A percentile compares a stretch with the other conserved stretches of the same genome.
Evolutionary conservation across 2,329 filamentous ascomycete genomes (phyloP).

Genomic region (Ambrosiella cleistominuta): DNA sequence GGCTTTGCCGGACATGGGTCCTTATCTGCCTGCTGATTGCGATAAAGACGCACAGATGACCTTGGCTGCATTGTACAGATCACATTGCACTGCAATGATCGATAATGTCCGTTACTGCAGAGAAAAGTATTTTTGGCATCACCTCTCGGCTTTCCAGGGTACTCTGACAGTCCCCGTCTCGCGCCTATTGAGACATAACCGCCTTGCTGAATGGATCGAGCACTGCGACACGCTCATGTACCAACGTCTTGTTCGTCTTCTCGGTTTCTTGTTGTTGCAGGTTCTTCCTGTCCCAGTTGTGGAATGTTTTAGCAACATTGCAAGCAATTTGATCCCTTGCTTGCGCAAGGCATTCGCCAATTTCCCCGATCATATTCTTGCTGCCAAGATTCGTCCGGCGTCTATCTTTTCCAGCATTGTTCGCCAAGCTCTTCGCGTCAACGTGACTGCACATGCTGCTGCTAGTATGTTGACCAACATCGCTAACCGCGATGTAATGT

Average conservation of each 20-base stretch:
- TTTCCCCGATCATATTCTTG: slow-evolving; percentile 68
- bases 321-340: slow-evolving; percentile 60
- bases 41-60: slow-evolving; percentile 77
- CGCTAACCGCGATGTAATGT: slow-evolving; percentile 88
- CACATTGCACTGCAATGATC: slow-evolving; percentile 86
- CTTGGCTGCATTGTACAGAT: slow-evolving; percentile 72
- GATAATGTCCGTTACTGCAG: slow-evolving; percentile 94
- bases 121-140: slow-evolving; percentile 88
- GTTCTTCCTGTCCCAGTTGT: slow-evolving; percentile 78
- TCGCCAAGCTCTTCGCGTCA: slow-evolving; percentile 76
- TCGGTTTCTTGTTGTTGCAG: slow-evolving; percentile 75
- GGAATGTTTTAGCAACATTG: slow-evolving; percentile 74
- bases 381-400: slow-evolving; percentile 76
- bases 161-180: slow-evolving; percentile 94
- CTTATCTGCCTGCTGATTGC: slow-evolving; percentile 63
- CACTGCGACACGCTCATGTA: slow-evolving; percentile 93
- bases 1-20: slow-evolving; percentile 67
- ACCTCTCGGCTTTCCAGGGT: slow-evolving; percentile 89
- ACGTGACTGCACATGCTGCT: slow-evolving; percentile 81
- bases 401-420: slow-evolving; percentile 75
- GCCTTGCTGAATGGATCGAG: slow-evolving; percentile 79
- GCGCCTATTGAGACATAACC: slow-evolving; percentile 68
- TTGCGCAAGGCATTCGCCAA: slow-evolving; percentile 72
- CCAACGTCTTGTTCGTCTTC: slow-evolving; percentile 87
- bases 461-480: slow-evolving; percentile 83